Conservation (phyloP, 2,329 filamentous ascomycete genomes). For the Fusarium liriodendri region DNA sequence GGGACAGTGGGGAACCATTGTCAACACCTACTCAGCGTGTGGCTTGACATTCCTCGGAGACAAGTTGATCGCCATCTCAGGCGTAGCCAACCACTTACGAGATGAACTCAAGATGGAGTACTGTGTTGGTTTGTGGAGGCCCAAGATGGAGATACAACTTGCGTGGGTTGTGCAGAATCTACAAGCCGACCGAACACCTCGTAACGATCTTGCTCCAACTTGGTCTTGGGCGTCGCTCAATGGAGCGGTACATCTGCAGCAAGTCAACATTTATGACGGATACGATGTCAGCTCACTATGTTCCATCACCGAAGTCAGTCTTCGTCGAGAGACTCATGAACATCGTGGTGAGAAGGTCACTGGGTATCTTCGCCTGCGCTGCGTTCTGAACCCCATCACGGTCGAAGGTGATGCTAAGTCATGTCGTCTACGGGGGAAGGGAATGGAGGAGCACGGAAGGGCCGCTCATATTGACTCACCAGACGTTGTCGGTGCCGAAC, state of each 20-base stretch:
- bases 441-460: conserved; percentile 7
- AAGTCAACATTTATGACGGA: not conserved
- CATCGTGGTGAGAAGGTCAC: not conserved
- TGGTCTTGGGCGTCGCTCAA: conserved; percentile 27
- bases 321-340: not conserved
- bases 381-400: conserved; percentile 9
- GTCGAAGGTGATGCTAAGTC: not conserved
- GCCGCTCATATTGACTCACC: not conserved
- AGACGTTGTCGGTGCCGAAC: not conserved
- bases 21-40: conserved; percentile 18
- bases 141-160: conserved; percentile 21
- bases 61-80: conserved; percentile 14
- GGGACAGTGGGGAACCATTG: conserved; percentile 16
- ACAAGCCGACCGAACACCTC: not conserved
- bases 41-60: conserved; percentile 15
- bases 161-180: conserved; percentile 2
- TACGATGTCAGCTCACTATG: conserved; percentile 5
- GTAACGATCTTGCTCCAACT: conserved; percentile 19
- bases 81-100: conserved; percentile 13
- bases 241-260: conserved; percentile 4
- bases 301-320: not conserved
- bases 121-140: conserved; percentile 16
- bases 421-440: not conserved
- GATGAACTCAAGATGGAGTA: conserved; percentile 12
- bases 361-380: conserved; percentile 2